Base-by-base conservation (phyloP, 352 stramenopile genomes). In the Pelagophyceae sp. region DNA sequence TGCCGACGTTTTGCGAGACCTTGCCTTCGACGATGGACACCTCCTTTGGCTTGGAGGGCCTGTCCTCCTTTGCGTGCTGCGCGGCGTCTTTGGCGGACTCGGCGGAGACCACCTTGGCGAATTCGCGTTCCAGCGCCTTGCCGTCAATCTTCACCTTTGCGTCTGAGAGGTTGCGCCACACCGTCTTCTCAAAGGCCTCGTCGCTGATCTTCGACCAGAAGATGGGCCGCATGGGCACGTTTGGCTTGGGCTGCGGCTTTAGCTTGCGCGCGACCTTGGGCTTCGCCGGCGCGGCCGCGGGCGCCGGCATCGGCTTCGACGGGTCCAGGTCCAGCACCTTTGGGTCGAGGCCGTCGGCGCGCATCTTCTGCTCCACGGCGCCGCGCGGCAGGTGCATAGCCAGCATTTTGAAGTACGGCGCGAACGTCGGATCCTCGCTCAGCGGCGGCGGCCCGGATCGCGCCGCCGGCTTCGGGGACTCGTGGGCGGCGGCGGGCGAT, bases 1-100 rank as follows among this genome's bases (percentile, higher is more conserved):
- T 99, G n/a, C 92, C 94, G 0, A 97, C 93, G 86, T 98, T 98
- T 83, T 99, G 96, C 51, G 96, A 92, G 33, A 93, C 89, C 83
- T 99, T 98, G 0, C 92, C 87, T 79, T 99, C 95, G 67, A 99
- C 91, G 25, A 98, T 84, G 38, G 85, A 83, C 60, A 93, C 87
- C 51, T 84, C 81, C 78, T 77, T 77, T 25, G 40, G 51, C 54
- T 77, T 79, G 15, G 63, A 77, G 35, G 38, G 60, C 77, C 79
- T 72, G 20, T 81, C 76, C 15, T 74, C 35, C 60, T 31, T 45
- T 35, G 76, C 64, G 33, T 50, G 75, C 6, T 31, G 33, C 32
- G 64, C 67, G 1, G 77, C 45, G 51, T 77, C 79, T n/a, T n/a
- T n/a, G 23, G 33, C 54, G 38, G 76, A 63, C 50, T 77, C 37